Base-by-base conservation (phyloP, 257 asterid genomes). In the Petunia secreta region DNA sequence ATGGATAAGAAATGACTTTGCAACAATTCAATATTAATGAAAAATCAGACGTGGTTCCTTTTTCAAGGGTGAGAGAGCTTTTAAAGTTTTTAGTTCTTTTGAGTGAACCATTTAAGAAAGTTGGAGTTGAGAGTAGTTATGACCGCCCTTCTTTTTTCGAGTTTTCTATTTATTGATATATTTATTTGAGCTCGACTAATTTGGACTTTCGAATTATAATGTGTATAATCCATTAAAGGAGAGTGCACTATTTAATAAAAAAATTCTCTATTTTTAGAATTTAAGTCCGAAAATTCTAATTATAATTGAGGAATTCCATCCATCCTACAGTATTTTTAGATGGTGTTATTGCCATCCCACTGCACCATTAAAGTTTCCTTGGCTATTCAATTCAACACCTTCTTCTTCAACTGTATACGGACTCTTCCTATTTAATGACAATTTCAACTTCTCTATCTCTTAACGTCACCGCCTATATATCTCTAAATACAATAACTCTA, bases 51-150 rank as follows among this genome's bases (percentile, higher is more conserved):
- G 57, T 52, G 57, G 15, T 52, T 68, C 16, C 8, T 44, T 68
- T 68, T 68, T 4, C 9, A 52, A 82, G 54, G 57, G 54, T 83
- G 62, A 83, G 77, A 79, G 79, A 69, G 80, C 80, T 65, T 77
- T 87, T 53, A 83, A 79, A 66, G 82, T 81, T 63, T 69, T 36
- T 59, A 74, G 84, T 71, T 83, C 59, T 76, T 82, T 79, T 77
- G 85, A 67, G 82, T 81, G 87, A 85, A 74, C 83, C 83, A 82
- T 85, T 83, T 83, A 78, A 82, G 89, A 85, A 83, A 87, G 87
- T 80, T 82, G 88, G 86, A 81, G 84, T 83, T 57, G 64, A 81
- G 86, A 86, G 82, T 82, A 80, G 86, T 80, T 81, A 82, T 79
- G 75, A 80, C 85, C 78, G 50, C 6, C 46, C 62, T 43, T 62